phyloP scores from a whole-genome alignment of 345 rosid species.

The Barbarea vulgaris region DNA sequence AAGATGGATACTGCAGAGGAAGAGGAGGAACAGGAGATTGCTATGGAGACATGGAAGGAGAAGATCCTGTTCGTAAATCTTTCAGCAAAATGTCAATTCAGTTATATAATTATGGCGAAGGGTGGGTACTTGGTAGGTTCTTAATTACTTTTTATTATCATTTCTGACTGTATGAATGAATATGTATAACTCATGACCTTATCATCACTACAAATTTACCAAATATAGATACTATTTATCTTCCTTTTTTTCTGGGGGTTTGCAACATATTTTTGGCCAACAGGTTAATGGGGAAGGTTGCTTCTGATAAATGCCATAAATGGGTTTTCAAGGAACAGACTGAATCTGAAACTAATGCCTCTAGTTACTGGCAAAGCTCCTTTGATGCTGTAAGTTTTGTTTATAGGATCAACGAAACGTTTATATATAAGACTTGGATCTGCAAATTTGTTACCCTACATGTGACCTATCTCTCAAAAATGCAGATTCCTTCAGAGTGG shows the following conservation, averaged over 20 bases:
- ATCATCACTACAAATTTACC: background rate
- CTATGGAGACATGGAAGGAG: conserved; percentile 83
- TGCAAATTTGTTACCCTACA: conserved; percentile 5
- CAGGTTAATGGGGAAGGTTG: conserved; percentile 99
- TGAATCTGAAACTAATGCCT: conserved; percentile 87
- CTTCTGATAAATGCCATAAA: conserved; percentile 99
- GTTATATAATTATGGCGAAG: conserved; percentile 99
- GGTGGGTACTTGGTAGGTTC: conserved; percentile 99
- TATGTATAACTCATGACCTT: background rate
- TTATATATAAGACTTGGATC: background rate
- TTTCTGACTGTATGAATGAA: conserved; percentile 17
- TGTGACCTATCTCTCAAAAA: conserved; percentile 2
- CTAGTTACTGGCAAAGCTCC: conserved; percentile 99
- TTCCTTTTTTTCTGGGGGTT: conserved; percentile 1
- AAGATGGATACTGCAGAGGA: conserved; percentile 96
- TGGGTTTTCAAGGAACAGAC: conserved; percentile 99
- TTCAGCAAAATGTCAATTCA: conserved; percentile 99
- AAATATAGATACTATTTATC: conserved; percentile 17
- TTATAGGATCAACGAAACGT: background rate
- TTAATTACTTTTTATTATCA: conserved; percentile 30
- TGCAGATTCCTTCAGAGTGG: conserved; percentile 98
- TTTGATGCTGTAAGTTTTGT: conserved; percentile 78
- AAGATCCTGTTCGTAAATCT: conserved; percentile 92
- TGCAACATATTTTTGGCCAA: conserved; percentile 22
- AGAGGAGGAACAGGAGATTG: conserved; percentile 68